phyloP scores from a whole-genome alignment of 164 flowering plant species.

The Aristolochia californica region DNA sequence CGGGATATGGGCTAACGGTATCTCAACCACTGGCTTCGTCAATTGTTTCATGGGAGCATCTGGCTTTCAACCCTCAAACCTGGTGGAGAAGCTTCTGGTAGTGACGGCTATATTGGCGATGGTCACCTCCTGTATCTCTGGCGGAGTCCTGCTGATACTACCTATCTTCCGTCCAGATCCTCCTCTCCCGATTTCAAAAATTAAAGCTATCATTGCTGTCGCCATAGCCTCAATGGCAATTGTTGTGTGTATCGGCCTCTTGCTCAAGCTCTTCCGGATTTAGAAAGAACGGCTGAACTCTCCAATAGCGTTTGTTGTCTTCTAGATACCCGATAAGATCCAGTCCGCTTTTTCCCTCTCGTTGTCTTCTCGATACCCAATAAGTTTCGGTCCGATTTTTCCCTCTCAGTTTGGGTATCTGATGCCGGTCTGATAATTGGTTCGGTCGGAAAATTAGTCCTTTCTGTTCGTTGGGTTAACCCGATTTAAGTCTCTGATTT shows the following conservation, averaged over 20 bases:
- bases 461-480: too few relatives aligned
- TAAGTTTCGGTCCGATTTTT: too few relatives aligned
- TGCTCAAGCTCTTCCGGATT: neutral
- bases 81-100: neutral
- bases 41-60: neutral
- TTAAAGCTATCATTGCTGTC: neutral
- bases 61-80: neutral
- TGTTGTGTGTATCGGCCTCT: neutral
- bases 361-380: too few relatives aligned
- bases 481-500: too few relatives aligned
- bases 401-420: too few relatives aligned
- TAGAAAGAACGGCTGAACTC: neutral
- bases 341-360: too few relatives aligned
- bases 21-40: neutral
- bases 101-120: neutral
- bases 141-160: neutral
- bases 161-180: neutral
- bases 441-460: too few relatives aligned
- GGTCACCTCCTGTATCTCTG: neutral
- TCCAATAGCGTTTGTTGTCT: neutral
- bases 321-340: too few relatives aligned
- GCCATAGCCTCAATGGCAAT: neutral
- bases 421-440: too few relatives aligned
- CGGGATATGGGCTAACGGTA: neutral
- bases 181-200: neutral